Percentiles rank a stretch among this genome's conserved stretches.
Evolutionary conservation across 140 eudicot genomes (phyloP).

Genomic region (Senecio squalidus): DNA sequence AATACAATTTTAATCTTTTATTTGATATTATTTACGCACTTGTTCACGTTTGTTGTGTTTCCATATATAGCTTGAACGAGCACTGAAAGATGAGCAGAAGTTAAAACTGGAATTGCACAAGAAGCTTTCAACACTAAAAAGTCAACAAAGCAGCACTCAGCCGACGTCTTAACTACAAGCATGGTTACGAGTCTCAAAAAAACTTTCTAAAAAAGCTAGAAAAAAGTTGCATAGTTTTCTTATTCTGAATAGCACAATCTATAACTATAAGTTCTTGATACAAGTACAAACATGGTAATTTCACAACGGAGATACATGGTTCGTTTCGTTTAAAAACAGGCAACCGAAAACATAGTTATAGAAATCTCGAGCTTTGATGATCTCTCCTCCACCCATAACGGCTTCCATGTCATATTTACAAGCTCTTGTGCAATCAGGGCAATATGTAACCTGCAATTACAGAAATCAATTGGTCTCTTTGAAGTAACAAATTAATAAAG

Average conservation of each 20-base stretch:
- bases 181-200: neutral
- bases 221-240: neutral
- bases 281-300: conserved; percentile 1
- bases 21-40: neutral
- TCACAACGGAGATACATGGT: conserved; percentile 57
- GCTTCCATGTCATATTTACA: conserved; percentile 74
- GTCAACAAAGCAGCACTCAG: conserved; percentile 9
- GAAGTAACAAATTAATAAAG: neutral
- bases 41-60: neutral
- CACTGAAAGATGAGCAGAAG: conserved; percentile 73
- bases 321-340: conserved; percentile 68
- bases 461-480: neutral
- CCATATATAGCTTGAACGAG: conserved; percentile 73
- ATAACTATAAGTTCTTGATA: neutral
- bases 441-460: conserved; percentile 77
- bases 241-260: neutral
- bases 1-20: neutral
- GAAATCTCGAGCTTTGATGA: conserved; percentile 58
- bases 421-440: conserved; percentile 93
- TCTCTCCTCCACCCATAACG: conserved; percentile 43
- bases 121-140: conserved; percentile 42
- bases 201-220: neutral
- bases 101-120: conserved; percentile 80
- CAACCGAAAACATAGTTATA: conserved; percentile 79
- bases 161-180: neutral